A percentile compares a stretch with the other conserved stretches of the same genome.
phyloP scores from a whole-genome alignment of 768 basidiomycete genomes.

The Cyclocybe cylindracea region DNA sequence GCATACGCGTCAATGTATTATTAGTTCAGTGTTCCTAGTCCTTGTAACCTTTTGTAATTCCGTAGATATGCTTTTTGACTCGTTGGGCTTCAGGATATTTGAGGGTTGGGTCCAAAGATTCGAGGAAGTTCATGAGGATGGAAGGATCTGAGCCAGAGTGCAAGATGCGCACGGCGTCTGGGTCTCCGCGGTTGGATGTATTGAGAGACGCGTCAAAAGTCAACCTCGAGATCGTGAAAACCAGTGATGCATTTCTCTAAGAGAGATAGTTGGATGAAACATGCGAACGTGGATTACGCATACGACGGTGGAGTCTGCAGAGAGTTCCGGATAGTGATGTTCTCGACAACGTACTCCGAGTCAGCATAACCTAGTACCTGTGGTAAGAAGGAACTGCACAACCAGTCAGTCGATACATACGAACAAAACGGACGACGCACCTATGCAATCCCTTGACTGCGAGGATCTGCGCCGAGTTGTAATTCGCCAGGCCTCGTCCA shows the following conservation, averaged over 20 bases:
- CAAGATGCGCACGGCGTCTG: slow-evolving; percentile 53
- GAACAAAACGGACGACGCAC: slow-evolving; percentile 42
- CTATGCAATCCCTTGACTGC: slow-evolving; percentile 90
- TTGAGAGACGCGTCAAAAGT: slow-evolving; percentile 59
- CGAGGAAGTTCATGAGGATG: slow-evolving; percentile 71
- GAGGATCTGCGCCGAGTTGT: slow-evolving; percentile 90
- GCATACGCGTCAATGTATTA: background rate
- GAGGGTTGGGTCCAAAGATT: slow-evolving; percentile 58
- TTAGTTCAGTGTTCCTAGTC: background rate
- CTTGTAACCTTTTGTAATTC: slow-evolving; percentile 72
- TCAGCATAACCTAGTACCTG: slow-evolving; percentile 90
- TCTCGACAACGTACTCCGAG: slow-evolving; percentile 96
- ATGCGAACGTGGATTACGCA: background rate
- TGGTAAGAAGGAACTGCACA: slow-evolving; percentile 72
- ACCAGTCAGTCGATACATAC: slow-evolving; percentile 11
- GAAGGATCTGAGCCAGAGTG: slow-evolving; percentile 72
- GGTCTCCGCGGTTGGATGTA: slow-evolving; percentile 39
- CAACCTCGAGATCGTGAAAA: slow-evolving; percentile 45
- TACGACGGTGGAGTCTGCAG: slow-evolving; percentile 25
- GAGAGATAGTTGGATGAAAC: too few species aligned
- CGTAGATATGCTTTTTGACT: slow-evolving; percentile 55
- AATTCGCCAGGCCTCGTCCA: slow-evolving; percentile 92
- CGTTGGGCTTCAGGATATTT: slow-evolving; percentile 6
- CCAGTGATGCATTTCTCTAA: background rate
- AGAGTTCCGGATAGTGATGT: slow-evolving; percentile 76